phyloP scores from a whole-genome alignment of 139 green algal species.

The Limnomonas spitsbergensis region DNA sequence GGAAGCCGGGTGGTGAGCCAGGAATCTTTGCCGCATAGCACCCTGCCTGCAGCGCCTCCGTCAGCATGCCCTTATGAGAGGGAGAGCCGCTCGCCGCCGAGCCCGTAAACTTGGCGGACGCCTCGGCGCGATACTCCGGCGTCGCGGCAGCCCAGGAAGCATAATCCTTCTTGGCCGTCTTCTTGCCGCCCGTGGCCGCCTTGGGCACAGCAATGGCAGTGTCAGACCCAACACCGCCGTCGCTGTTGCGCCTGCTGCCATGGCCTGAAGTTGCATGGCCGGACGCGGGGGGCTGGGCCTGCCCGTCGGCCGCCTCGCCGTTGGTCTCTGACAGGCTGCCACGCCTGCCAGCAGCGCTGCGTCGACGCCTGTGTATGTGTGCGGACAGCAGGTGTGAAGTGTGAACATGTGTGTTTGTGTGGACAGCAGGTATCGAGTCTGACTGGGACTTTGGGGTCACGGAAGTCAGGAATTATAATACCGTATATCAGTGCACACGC shows the following conservation, averaged over 20 bases:
- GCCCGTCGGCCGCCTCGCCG: too few species aligned
- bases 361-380: too few species aligned
- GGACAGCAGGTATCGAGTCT: too few species aligned
- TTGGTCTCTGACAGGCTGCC: not conserved
- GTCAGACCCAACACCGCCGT: not conserved
- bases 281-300: too few species aligned
- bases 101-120: conserved; percentile 19
- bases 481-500: too few species aligned
- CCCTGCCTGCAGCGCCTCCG: not conserved
- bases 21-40: not conserved
- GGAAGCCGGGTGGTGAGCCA: not conserved
- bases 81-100: not conserved
- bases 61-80: not conserved
- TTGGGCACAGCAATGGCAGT: not conserved
- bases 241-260: not conserved
- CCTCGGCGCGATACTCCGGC: conserved; percentile 39
- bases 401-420: too few species aligned
- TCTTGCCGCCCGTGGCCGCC: conserved; percentile 10
- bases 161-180: conserved; percentile 46
- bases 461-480: too few species aligned
- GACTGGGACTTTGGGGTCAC: too few species aligned
- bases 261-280: too few species aligned
- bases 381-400: too few species aligned
- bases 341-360: not conserved
- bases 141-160: conserved; percentile 50